These are phyloP conservation scores for Phytopythium kandeliae DNA, from an alignment of 352 stramenopile species.

Conservation along the genomic window DNA sequence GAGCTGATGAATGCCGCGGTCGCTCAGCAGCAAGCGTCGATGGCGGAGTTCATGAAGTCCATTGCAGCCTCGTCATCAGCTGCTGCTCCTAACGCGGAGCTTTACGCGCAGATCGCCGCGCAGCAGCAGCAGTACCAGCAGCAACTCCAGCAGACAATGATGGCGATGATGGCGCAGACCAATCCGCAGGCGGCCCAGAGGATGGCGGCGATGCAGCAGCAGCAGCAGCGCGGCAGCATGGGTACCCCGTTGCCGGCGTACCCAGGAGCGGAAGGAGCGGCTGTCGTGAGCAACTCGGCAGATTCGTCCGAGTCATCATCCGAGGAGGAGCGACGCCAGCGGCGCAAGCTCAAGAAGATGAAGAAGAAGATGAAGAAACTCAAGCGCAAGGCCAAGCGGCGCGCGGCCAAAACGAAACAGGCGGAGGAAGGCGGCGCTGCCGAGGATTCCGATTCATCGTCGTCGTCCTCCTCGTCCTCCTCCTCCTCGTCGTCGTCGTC, in stretches of 20 bases:
- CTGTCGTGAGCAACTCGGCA: slow-evolving; percentile 2
- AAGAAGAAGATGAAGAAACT: slow-evolving; percentile 20
- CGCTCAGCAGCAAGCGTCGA: slow-evolving; percentile 6
- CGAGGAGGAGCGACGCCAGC: slow-evolving; percentile 9
- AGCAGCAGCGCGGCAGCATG: background rate
- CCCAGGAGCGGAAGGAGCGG: background rate
- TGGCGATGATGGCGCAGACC: slow-evolving; percentile 2
- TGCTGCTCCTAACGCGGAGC: background rate
- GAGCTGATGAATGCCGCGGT: background rate
- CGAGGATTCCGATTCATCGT: slow-evolving; percentile 10
- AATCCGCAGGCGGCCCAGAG: slow-evolving; percentile 2
- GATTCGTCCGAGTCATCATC: slow-evolving; percentile 7
- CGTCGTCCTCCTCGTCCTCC: slow-evolving; percentile 6
- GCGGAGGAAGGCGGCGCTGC: background rate
- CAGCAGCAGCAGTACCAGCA: slow-evolving; percentile 3
- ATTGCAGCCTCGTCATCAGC: background rate
- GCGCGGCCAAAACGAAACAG: slow-evolving; percentile 3
- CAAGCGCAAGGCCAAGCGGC: slow-evolving; percentile 15
- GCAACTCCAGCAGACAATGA: background rate
- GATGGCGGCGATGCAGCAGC: background rate
- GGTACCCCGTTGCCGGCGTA: background rate
- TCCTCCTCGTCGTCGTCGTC: slow-evolving; percentile 12
- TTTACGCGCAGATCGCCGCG: slow-evolving; percentile 1
- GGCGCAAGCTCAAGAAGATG: slow-evolving; percentile 17
- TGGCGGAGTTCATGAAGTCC: slow-evolving; percentile 3